phyloP scores from a whole-genome alignment of 129 eudicot genomes.

The Flaveria ramosissima region DNA sequence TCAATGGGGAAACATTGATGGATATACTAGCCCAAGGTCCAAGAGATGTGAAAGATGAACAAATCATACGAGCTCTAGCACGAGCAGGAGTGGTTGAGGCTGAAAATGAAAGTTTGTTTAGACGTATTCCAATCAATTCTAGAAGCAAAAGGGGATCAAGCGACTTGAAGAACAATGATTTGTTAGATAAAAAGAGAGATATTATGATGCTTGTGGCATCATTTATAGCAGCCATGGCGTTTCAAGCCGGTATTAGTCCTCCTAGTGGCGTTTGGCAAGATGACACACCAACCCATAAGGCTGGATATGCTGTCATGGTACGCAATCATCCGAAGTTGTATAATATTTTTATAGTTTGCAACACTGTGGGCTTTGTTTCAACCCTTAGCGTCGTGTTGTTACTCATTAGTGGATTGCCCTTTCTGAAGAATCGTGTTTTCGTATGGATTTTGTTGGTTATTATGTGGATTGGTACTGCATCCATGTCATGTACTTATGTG shows the following conservation, averaged over 20 bases:
- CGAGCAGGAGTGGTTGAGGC: slow-evolving; percentile 30
- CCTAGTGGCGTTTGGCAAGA: slow-evolving; percentile 62
- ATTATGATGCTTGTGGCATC: slow-evolving; percentile 57
- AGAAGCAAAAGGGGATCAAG: not conserved
- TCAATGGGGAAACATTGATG: slow-evolving; percentile 28
- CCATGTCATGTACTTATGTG: slow-evolving; percentile 35
- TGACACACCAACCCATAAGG: slow-evolving; percentile 18
- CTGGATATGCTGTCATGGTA: slow-evolving; percentile 46
- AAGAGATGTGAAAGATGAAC: slow-evolving; percentile 27
- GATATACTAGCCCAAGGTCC: slow-evolving; percentile 33
- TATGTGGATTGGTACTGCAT: slow-evolving; percentile 46
- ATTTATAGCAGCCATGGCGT: slow-evolving; percentile 54
- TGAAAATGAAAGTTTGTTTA: not conserved
- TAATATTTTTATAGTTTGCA: slow-evolving; percentile 24
- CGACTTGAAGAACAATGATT: not conserved
- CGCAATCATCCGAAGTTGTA: slow-evolving; percentile 16
- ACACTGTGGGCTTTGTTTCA: slow-evolving; percentile 47
- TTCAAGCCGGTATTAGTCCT: slow-evolving; percentile 48
- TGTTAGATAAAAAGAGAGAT: slow-evolving; percentile 36
- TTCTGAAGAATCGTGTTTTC: slow-evolving; percentile 24
- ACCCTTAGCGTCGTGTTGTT: slow-evolving; percentile 51
- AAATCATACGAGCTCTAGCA: slow-evolving; percentile 25
- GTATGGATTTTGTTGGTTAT: slow-evolving; percentile 50
- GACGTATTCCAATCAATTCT: not conserved
- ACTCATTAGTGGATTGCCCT: slow-evolving; percentile 50